A percentile compares a stretch with the other conserved stretches of the same genome.
Evolutionary conservation across 306 rosid species (phyloP).

Genomic region (Parietaria judaica): DNA sequence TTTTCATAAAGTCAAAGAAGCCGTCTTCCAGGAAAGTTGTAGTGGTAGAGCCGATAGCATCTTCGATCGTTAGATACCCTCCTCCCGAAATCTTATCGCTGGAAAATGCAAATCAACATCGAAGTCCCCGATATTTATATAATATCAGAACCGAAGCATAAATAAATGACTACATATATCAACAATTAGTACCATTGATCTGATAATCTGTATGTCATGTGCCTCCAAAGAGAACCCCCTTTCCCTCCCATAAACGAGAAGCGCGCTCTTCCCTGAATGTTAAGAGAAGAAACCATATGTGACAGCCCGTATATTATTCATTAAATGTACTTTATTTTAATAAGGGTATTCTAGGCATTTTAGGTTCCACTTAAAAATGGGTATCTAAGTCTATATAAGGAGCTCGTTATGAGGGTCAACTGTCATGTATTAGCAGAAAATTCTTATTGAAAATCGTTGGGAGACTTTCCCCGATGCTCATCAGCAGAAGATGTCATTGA

Average conservation of each 20-base stretch:
- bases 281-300: neutral
- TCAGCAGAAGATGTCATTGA: slow-evolving; percentile 11
- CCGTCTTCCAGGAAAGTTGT: slow-evolving; percentile 62
- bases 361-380: too few relatives aligned
- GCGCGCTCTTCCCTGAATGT: slow-evolving; percentile 71
- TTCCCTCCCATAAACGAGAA: slow-evolving; percentile 97
- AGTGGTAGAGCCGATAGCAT: slow-evolving; percentile 48
- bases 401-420: too few relatives aligned
- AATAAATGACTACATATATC: neutral
- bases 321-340: too few relatives aligned
- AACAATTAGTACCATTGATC: slow-evolving; percentile 50
- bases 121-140: too few relatives aligned
- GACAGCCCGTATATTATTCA: too few relatives aligned
- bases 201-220: slow-evolving; percentile 60
- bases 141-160: neutral
- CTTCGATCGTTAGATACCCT: slow-evolving; percentile 67
- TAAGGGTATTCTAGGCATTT: too few relatives aligned
- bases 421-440: neutral
- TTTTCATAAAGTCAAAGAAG: slow-evolving; percentile 69
- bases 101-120: slow-evolving; percentile 21
- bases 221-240: slow-evolving; percentile 95
- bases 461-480: neutral
- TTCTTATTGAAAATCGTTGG: neutral
- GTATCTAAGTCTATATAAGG: too few relatives aligned
- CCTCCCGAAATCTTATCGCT: slow-evolving; percentile 51